phyloP scores from a whole-genome alignment of 139 green algal species.

The Chlamydomonas incerta region DNA sequence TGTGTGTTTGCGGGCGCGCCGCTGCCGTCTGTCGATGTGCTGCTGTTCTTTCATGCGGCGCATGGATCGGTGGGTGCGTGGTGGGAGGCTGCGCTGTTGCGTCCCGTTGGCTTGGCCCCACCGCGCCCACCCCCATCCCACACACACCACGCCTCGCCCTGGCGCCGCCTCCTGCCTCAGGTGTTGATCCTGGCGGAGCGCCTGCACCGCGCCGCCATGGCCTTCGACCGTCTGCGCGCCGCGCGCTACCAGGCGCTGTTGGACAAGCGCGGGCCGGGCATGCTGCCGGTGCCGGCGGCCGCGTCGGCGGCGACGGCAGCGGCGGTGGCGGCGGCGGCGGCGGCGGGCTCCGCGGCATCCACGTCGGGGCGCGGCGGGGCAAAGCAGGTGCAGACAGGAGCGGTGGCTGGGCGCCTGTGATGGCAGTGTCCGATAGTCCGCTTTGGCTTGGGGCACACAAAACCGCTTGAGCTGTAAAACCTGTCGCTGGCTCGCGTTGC shows the following conservation, averaged over 20 bases:
- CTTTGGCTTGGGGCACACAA: no score
- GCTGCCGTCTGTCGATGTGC: no score
- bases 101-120: no score
- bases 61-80: no score
- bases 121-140: neutral
- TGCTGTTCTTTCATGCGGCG: no score
- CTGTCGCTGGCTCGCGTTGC: no score
- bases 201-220: conserved; percentile 54
- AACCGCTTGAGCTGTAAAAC: no score
- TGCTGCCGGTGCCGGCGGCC: conserved; percentile 5
- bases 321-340: neutral
- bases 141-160: neutral
- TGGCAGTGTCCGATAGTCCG: no score
- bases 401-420: no score
- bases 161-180: conserved; percentile 9
- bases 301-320: conserved; percentile 2
- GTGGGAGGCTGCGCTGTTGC: no score
- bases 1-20: no score
- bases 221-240: conserved; percentile 76
- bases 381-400: no score
- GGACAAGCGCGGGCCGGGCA: conserved; percentile 35
- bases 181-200: conserved; percentile 84
- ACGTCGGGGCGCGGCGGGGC: neutral
- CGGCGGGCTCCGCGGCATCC: neutral
- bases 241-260: conserved; percentile 71